Evolutionary conservation across 768 basidiomycete species (phyloP).

Genomic region (Erythrobasidium yunnanense): DNA sequence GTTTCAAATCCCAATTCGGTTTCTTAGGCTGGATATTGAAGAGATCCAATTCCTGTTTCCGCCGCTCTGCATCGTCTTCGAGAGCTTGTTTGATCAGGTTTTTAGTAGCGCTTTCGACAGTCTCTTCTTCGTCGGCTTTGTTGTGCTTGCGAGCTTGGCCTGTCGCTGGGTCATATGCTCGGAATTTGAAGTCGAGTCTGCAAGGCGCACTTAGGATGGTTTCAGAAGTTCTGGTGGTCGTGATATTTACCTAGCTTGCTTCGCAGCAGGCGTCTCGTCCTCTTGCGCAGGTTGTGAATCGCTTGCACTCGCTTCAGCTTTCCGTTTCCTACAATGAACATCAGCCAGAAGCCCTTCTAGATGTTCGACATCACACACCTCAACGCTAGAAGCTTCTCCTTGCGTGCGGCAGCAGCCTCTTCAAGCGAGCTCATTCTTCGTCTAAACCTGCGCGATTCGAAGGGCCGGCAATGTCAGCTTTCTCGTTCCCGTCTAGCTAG

Average conservation of each 20-base stretch:
- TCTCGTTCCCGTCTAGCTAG: not conserved
- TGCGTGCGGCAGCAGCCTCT: constrained; percentile 39
- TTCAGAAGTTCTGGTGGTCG: not conserved
- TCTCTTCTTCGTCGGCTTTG: constrained; percentile 55
- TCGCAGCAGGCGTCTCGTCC: constrained; percentile 20
- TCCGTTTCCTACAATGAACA: constrained; percentile 32
- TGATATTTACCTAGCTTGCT: not conserved
- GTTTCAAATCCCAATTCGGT: constrained; percentile 54
- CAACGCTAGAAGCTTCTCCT: constrained; percentile 41
- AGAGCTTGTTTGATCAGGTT: constrained; percentile 78
- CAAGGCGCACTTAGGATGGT: not conserved
- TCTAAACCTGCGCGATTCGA: not conserved
- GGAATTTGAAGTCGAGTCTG: constrained; percentile 39
- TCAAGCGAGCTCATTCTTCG: constrained; percentile 34
- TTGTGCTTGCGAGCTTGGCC: constrained; percentile 62
- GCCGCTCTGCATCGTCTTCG: constrained; percentile 68
- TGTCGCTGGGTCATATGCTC: constrained; percentile 85
- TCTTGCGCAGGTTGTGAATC: constrained; percentile 19
- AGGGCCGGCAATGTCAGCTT: too few species aligned
- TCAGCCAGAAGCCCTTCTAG: not conserved
- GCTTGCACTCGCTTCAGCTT: constrained; percentile 29
- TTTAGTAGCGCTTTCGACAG: constrained; percentile 72
- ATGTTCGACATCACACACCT: not conserved
- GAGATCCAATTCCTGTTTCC: constrained; percentile 66
- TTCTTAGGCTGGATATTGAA: constrained; percentile 62